Evolutionary conservation across 148 eudicot genomes (phyloP), one percentile per base, ranked within the genome.

Genomic region (Rhododendron griersonianum): DNA sequence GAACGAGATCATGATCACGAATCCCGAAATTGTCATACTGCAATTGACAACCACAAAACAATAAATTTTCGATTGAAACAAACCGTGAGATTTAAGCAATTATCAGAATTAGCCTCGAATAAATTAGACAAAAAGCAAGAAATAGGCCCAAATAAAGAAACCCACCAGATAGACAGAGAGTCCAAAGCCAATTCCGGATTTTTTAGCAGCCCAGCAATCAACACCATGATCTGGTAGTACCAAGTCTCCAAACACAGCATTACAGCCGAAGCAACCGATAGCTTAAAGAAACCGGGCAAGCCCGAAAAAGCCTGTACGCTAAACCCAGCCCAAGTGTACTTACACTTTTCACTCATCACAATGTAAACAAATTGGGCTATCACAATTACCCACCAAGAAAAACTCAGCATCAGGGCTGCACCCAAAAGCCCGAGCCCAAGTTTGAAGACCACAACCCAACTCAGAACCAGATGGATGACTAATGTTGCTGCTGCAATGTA

Each of bases 191-290:
- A 19, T 53, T 82, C 81, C 23, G 91, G 86, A 33, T 87, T 35
- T 2, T 82, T 37, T 21, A 89, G 91, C 86, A 85, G 45, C 15
- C 89, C 91, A 82, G 88, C 88, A 73, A 89, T 11, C 65, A 87
- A 76, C 21, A 82, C 39, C 8, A 89, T 25, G 53, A 85, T 61
- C 30, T 82, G 86, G 63, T 78, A 85, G 73, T 87, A 89, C 91
- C 91, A 90, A 16, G 55, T 50, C 88, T 87, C 91, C 21, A 87
- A 74, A 47, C 91, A 90, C 57, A 90, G 71, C 89, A 90, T 90
- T 53, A 90, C 88, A 7, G 88, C 91, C 1, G 91, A 90, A 7
- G 89, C 86, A 0, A 37, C 82, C 9, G 91, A 90, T n/a, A 87
- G 16, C 33, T 86, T 90, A 1, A 83, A 80, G 47, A 90, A 90